Conservation (phyloP, 352 stramenopile species). For the Pythium rishiriense region DNA sequence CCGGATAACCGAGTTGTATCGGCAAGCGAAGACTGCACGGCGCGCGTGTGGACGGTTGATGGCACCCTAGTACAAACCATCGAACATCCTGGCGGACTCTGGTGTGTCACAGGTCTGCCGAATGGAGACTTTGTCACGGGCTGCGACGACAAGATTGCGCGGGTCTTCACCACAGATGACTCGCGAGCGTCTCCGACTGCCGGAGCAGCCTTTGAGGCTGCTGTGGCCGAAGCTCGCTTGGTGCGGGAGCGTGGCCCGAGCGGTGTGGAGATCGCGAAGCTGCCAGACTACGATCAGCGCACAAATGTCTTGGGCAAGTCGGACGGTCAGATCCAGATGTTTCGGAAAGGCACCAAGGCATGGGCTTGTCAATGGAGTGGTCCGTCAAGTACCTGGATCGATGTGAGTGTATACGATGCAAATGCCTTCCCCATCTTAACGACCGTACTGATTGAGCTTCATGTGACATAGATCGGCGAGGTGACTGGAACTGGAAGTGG, state of each 20-base stretch:
- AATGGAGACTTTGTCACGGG: conserved; percentile 93
- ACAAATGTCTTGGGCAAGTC: conserved; percentile 71
- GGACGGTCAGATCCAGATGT: conserved; percentile 96
- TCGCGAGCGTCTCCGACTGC: conserved; percentile 64
- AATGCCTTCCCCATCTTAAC: neutral
- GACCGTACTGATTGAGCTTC: neutral
- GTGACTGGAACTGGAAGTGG: conserved; percentile 86
- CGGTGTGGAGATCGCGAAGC: conserved; percentile 91
- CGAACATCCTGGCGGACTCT: conserved; percentile 83
- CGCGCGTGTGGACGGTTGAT: conserved; percentile 65
- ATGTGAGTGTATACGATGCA: conserved; percentile 64
- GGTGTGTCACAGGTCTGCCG: conserved; percentile 74
- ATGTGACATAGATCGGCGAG: conserved; percentile 60
- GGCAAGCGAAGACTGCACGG: conserved; percentile 83
- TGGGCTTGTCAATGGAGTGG: conserved; percentile 96
- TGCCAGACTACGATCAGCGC: conserved; percentile 93
- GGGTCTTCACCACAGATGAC: conserved; percentile 89
- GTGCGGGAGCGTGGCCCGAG: conserved; percentile 80
- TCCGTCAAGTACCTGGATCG: conserved; percentile 92
- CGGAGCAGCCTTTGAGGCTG: conserved; percentile 62
- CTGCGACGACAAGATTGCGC: conserved; percentile 92
- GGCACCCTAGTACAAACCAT: conserved; percentile 72
- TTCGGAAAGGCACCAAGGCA: conserved; percentile 91
- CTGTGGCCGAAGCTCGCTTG: conserved; percentile 57
- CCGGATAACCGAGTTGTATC: conserved; percentile 60